Base-by-base conservation (phyloP, 352 stramenopile species). In the Phytophthora meadii region DNA sequence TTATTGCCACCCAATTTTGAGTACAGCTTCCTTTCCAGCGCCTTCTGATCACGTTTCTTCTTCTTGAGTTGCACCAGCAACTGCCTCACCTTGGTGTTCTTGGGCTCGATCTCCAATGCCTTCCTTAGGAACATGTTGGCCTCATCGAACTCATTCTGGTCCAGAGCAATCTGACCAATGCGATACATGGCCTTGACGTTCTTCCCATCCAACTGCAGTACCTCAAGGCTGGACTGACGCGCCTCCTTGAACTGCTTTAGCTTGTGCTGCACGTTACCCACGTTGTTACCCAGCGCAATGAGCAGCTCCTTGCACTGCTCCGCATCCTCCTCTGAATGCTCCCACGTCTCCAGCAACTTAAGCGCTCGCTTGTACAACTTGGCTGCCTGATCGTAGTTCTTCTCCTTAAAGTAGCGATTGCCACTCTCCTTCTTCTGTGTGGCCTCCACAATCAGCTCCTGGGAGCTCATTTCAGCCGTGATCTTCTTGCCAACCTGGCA, bases 161-260 rank as follows among this genome's bases (percentile, higher is more conserved):
- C 80, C 49, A 93, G 60, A 9, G 81, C 74, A 47, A 94, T 87
- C 55, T 89, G 84, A 4, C 72, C 81, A 10, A 94, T 57, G 5
- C 84, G 84, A 52, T 92, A 93, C 68, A 93, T 85, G 54, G 87
- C 87, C 70, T 94, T 94, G 52, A 92, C 66, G 59, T 94, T 94
- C 32, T 62, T 76, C 2, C 57, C 46, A 60, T 94, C 87, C 9
- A 94, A 61, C 68, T 93, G 82, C 42, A 93, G 69, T 47, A 94
- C 87, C 53, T 94, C 87, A 32, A 90, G 74, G 56, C 82, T 91
- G 17, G 84, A 93, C 71, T 93, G 76, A 14, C 78, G 77, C 22
- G 87, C 84, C 58, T 93, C 87, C 61, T 89, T 92, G 63, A 69
- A 80, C 70, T 94, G 81, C 61, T 82, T 71, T 10, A 93, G 65